phyloP scores from a whole-genome alignment of 148 eudicot species.

The Vaccinium macrocarpon region DNA sequence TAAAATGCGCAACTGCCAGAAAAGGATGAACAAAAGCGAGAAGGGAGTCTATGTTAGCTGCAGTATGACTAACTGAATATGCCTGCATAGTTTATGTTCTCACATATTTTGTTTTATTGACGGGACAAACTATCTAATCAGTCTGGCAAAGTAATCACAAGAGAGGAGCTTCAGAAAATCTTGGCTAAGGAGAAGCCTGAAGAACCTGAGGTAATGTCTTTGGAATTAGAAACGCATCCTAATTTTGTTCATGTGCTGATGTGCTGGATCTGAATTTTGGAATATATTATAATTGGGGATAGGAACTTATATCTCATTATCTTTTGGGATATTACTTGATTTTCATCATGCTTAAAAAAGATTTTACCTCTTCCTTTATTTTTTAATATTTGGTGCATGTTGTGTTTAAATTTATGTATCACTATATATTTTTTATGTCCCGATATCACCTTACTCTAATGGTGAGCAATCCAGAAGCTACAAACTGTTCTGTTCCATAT shows the following conservation, averaged over 20 bases:
- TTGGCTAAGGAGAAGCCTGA: conserved; percentile 79
- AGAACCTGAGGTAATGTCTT: conserved; percentile 60
- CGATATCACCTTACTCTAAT: background rate
- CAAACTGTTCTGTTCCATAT: background rate
- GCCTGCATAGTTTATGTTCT: background rate
- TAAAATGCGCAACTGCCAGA: background rate
- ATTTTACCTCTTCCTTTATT: background rate
- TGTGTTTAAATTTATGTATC: background rate
- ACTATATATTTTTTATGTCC: background rate
- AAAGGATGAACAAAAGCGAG: background rate
- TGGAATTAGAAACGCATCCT: background rate
- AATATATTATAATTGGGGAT: background rate
- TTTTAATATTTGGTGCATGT: background rate
- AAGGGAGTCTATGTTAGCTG: background rate
- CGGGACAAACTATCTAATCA: conserved; percentile 33
- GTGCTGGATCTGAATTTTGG: background rate
- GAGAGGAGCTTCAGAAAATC: conserved; percentile 74
- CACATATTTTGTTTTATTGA: background rate
- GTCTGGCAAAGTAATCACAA: conserved; percentile 78
- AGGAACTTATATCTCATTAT: background rate
- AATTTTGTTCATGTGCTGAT: background rate
- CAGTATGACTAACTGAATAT: background rate
- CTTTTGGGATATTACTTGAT: background rate
- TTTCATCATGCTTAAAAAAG: background rate
- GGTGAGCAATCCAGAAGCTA: background rate